A percentile compares a stretch with the other conserved stretches of the same genome.
Evolutionary conservation across 176 grass and related monocot genomes (phyloP).

Genomic region (Musa itinerans): DNA sequence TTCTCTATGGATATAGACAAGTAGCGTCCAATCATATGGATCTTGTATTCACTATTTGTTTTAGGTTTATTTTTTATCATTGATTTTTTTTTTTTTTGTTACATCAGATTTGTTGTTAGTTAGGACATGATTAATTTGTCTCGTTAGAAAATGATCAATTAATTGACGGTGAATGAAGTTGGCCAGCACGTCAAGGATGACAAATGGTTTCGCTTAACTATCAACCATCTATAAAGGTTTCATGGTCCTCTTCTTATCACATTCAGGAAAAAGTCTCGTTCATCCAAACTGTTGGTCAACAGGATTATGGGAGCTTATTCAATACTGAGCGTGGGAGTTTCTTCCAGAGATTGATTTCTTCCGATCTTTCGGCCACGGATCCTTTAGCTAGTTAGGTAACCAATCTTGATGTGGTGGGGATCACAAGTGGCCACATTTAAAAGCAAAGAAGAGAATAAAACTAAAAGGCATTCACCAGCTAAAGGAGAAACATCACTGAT

Average conservation of each 20-base stretch:
- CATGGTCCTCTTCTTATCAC: not conserved
- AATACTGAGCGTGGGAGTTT: not conserved
- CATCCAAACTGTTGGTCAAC: not conserved
- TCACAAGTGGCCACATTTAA: slow-evolving; percentile 7
- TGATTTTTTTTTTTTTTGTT: too few species aligned
- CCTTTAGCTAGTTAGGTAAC: not conserved
- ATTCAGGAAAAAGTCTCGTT: not conserved
- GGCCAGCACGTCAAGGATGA: not conserved
- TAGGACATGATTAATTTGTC: too few species aligned
- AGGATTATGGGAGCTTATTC: not conserved
- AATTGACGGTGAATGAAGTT: not conserved
- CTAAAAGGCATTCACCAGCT: not conserved
- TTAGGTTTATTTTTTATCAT: too few species aligned
- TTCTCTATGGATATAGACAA: too few species aligned
- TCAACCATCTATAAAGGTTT: not conserved
- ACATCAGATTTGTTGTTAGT: too few species aligned
- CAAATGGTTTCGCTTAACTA: not conserved
- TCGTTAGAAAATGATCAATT: not conserved
- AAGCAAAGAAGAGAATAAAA: not conserved
- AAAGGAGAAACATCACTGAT: not conserved
- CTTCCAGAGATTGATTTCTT: slow-evolving; percentile 8
- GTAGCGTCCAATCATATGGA: too few species aligned
- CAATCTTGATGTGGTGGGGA: not conserved
- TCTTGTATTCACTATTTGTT: too few species aligned
- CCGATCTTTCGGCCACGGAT: not conserved